phyloP scores from a whole-genome alignment of 495 filamentous ascomycete genomes.

The Penicillium pancosmium region DNA sequence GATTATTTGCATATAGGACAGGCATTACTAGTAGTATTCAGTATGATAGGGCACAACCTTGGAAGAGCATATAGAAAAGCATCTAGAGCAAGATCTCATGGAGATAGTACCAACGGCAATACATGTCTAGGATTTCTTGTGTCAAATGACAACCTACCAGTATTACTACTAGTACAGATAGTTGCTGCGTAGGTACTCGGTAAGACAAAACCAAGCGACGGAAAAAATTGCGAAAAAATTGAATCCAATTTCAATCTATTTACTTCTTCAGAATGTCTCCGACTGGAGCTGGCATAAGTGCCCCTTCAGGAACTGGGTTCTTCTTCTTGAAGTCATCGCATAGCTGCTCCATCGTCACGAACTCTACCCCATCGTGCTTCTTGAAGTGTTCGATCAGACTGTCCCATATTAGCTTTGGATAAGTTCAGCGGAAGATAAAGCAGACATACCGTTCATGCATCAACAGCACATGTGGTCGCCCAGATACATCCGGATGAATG shows the following conservation, averaged over 20 bases:
- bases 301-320: slow-evolving; percentile 28
- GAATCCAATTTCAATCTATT: background rate
- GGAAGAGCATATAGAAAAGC: too few species aligned
- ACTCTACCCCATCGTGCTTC: slow-evolving; percentile 71
- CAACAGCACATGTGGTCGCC: slow-evolving; percentile 64
- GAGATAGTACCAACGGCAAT: too few species aligned
- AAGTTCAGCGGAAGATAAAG: background rate
- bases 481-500: slow-evolving; percentile 68
- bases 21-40: too few species aligned
- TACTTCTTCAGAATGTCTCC: slow-evolving; percentile 23
- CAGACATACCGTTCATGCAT: slow-evolving; percentile 58
- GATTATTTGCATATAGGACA: too few species aligned
- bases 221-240: background rate
- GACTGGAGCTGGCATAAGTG: slow-evolving; percentile 29
- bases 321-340: slow-evolving; percentile 61
- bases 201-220: background rate
- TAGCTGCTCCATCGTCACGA: slow-evolving; percentile 69
- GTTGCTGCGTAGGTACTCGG: background rate
- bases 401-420: slow-evolving; percentile 4
- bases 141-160: too few species aligned
- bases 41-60: too few species aligned
- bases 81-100: too few species aligned
- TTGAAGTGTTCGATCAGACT: slow-evolving; percentile 72
- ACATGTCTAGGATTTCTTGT: too few species aligned
- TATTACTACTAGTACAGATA: too few species aligned